Percentiles rank a stretch among this genome's conserved stretches.
Conservation (phyloP, 176 grass and related monocot species). For the Neostapfia colusana region DNA sequence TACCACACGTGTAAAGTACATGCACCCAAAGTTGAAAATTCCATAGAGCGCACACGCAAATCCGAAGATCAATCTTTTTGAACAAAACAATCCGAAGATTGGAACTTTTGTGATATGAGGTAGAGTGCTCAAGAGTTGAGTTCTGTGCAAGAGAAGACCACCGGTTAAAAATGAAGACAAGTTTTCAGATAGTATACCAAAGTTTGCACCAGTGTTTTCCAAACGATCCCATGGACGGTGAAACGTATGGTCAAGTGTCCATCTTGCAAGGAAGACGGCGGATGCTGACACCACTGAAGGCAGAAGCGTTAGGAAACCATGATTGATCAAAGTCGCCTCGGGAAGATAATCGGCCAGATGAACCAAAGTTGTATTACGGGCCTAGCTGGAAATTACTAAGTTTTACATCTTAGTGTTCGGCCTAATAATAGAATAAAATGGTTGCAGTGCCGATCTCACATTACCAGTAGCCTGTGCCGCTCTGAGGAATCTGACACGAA, state of each 20-base stretch:
- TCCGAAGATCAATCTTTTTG: slow-evolving; percentile 65
- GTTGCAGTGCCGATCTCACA: slow-evolving; percentile 48
- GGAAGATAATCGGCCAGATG: slow-evolving; percentile 80
- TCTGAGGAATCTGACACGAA: slow-evolving; percentile 72
- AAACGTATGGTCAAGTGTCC: slow-evolving; percentile 86
- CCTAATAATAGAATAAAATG: slow-evolving; percentile 18
- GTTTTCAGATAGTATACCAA: background rate
- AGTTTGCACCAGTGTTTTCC: slow-evolving; percentile 1
- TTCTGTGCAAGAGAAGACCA: slow-evolving; percentile 53
- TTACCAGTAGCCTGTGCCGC: slow-evolving; percentile 64
- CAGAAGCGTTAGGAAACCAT: slow-evolving; percentile 75
- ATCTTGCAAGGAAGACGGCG: slow-evolving; percentile 78
- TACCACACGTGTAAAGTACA: too few relatives aligned
- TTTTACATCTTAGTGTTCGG: slow-evolving; percentile 31
- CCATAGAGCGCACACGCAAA: slow-evolving; percentile 46
- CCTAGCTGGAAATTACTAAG: slow-evolving; percentile 56
- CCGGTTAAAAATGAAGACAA: slow-evolving; percentile 22
- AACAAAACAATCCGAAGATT: too few relatives aligned
- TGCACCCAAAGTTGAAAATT: slow-evolving; percentile 80
- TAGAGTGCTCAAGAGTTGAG: slow-evolving; percentile 74
- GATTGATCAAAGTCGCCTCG: slow-evolving; percentile 68
- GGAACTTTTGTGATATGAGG: slow-evolving; percentile 68
- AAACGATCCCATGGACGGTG: slow-evolving; percentile 73
- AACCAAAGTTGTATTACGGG: slow-evolving; percentile 39
- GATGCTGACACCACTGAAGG: slow-evolving; percentile 83